These are phyloP conservation scores for Mycena metata DNA, from an alignment of 768 basidiomycete species.

Conservation along the genomic window DNA sequence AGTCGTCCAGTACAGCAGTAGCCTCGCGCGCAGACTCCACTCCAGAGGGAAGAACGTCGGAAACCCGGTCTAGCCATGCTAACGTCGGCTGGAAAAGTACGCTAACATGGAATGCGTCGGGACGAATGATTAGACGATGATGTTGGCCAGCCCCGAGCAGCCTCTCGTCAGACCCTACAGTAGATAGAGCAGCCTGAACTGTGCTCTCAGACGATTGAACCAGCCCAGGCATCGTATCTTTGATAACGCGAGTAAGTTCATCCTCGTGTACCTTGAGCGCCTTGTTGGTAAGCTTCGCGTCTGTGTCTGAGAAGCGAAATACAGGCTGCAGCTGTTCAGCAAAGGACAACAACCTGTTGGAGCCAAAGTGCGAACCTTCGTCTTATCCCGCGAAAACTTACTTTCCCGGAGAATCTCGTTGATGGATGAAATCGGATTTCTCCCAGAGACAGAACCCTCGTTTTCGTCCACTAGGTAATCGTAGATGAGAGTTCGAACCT, in stretches of 20 bases:
- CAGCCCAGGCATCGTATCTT: slow-evolving; percentile 94
- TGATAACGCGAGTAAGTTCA: slow-evolving; percentile 83
- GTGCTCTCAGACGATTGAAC: slow-evolving; percentile 78
- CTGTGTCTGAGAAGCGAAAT: slow-evolving; percentile 94
- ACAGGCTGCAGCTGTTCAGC: slow-evolving; percentile 67
- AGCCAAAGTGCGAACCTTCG: slow-evolving; percentile 66
- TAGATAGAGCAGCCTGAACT: slow-evolving; percentile 72
- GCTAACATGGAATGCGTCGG: slow-evolving; percentile 95
- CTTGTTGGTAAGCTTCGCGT: slow-evolving; percentile 77
- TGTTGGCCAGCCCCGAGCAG: slow-evolving; percentile 79
- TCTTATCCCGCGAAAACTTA: slow-evolving; percentile 80
- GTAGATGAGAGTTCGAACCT: slow-evolving; percentile 88
- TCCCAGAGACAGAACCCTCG: slow-evolving; percentile 78
- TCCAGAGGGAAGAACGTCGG: slow-evolving; percentile 80
- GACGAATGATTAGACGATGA: slow-evolving; percentile 87
- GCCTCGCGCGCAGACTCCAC: slow-evolving; percentile 75
- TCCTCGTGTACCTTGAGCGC: slow-evolving; percentile 85
- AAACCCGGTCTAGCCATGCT: slow-evolving; percentile 81
- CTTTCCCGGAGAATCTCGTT: slow-evolving; percentile 94
- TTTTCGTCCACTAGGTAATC: slow-evolving; percentile 96
- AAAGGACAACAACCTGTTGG: not conserved
- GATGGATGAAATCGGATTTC: slow-evolving; percentile 93
- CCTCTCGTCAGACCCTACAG: slow-evolving; percentile 79
- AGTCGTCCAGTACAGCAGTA: slow-evolving; percentile 87
- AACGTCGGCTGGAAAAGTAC: slow-evolving; percentile 96